These are phyloP conservation scores for Calonectria naviculata DNA, from an alignment of 2,329 filamentous ascomycete species.

Conservation along the genomic window DNA sequence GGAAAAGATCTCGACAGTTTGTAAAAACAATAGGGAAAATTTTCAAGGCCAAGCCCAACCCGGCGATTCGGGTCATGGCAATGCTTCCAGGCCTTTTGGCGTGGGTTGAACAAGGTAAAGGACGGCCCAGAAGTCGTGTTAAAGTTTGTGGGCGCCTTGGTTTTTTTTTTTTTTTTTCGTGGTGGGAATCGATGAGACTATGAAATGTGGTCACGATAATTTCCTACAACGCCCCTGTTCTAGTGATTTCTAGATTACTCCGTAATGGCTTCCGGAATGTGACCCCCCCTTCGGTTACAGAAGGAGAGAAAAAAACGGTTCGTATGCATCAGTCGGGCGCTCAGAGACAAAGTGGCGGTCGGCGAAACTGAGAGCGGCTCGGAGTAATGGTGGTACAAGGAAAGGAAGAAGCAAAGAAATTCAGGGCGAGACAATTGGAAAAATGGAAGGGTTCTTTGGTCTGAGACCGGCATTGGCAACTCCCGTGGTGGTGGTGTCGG, in stretches of 20 bases:
- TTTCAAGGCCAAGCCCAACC: neutral
- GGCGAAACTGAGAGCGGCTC: neutral
- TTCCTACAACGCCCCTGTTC: neutral
- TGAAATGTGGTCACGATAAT: neutral
- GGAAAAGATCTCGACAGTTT: neutral
- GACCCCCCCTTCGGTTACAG: neutral
- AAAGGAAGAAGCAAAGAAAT: neutral
- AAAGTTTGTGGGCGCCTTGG: neutral
- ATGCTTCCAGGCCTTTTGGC: neutral
- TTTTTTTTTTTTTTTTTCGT: too few relatives aligned
- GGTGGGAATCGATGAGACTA: neutral
- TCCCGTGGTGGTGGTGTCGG: neutral
- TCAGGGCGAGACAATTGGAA: neutral
- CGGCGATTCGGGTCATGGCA: constrained; percentile 3
- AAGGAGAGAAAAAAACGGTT: neutral
- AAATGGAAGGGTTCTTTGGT: neutral
- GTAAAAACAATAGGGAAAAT: neutral
- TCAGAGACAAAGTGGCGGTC: neutral
- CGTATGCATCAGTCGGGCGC: neutral
- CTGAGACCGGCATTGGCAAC: neutral
- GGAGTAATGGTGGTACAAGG: neutral
- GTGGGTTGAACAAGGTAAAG: constrained; percentile 1
- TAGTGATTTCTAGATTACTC: constrained; percentile 1
- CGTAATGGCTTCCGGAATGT: neutral
- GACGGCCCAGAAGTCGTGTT: neutral